Base-by-base conservation (phyloP, 345 rosid genomes). In the Lumnitzera racemosa region DNA sequence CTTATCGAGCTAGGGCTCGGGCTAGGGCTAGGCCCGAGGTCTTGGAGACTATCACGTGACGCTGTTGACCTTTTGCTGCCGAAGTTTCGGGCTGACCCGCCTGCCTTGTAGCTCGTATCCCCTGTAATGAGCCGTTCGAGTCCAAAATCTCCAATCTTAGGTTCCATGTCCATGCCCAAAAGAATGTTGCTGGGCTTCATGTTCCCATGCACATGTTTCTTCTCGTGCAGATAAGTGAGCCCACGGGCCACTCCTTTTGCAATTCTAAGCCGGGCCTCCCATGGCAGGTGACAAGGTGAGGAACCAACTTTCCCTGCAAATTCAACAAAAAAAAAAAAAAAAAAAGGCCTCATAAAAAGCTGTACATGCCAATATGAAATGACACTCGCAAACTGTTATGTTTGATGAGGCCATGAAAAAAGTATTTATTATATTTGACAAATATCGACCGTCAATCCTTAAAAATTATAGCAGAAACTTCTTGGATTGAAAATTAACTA, bases 141-240 rank as follows among this genome's bases (percentile, higher is more conserved):
- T 20, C 99, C 97, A 41, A 94, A 90, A 67, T 94, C 96, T 2
- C 96, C 95, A 0, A 94, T 72, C 57, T 67, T 81, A 3, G 99
- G 99, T 66, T 88, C 96, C 90, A 86, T 78, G 49, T 90, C 81
- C 1, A 68, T 11, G 20, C 90, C 87, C 74, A 94, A 67, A 3
- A 94, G 88, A 57, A 94, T 81, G 56, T 94, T 88, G 47, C 94
- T 77, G 57, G 97, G 99, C 78, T 90, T 94, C 58, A 94, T 72
- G 67, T 90, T 94, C 17, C 87, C 97, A 36, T 94, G 91, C 47
- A 94, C 87, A 7, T 88, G 88, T 70, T 83, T 90, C 79, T 84
- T 90, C 50, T 94, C 99, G 51, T 94, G 97, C 51, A 94, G 85
- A 60, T 76, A 88, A 0, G 78, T 67, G 15, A 94, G 84, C 68